Percentiles rank a stretch among this genome's conserved stretches.
These are phyloP conservation scores for Xylaria digitata DNA, from an alignment of 2,329 filamentous ascomycete species.

Conservation along the genomic window DNA sequence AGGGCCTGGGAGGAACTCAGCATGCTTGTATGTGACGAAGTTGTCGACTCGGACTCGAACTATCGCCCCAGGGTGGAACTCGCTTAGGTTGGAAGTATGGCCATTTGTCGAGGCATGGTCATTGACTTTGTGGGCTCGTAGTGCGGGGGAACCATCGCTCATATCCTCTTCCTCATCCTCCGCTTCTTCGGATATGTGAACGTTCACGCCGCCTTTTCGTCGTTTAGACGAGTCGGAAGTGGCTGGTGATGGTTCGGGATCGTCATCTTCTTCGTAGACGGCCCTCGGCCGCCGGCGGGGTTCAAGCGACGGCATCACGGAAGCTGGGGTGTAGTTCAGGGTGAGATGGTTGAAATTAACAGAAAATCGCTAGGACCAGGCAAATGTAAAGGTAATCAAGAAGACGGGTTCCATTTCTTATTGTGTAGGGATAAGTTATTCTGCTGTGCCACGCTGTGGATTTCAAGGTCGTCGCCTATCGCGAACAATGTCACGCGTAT, in stretches of 20 bases:
- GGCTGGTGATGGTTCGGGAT: constrained; percentile 48
- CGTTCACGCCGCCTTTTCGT: constrained; percentile 33
- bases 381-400: neutral
- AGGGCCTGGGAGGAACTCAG: constrained; percentile 90
- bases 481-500: neutral
- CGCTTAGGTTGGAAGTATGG: constrained; percentile 27
- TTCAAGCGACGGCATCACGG: constrained; percentile 46
- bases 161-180: constrained; percentile 27
- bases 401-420: constrained; percentile 8
- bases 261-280: constrained; percentile 53
- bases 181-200: constrained; percentile 18
- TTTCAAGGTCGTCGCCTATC: neutral
- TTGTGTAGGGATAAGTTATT: neutral
- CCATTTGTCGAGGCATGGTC: constrained; percentile 29
- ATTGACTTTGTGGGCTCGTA: constrained; percentile 27
- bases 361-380: neutral
- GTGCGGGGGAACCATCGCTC: constrained; percentile 28
- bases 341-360: constrained; percentile 1
- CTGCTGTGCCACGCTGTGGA: neutral
- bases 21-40: constrained; percentile 94
- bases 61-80: constrained; percentile 82
- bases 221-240: constrained; percentile 46
- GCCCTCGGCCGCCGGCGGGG: constrained; percentile 59
- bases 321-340: neutral
- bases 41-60: constrained; percentile 86